Base-by-base conservation (phyloP, 371 early-diverging fungal genomes). In the Catenaria anguillulae region DNA sequence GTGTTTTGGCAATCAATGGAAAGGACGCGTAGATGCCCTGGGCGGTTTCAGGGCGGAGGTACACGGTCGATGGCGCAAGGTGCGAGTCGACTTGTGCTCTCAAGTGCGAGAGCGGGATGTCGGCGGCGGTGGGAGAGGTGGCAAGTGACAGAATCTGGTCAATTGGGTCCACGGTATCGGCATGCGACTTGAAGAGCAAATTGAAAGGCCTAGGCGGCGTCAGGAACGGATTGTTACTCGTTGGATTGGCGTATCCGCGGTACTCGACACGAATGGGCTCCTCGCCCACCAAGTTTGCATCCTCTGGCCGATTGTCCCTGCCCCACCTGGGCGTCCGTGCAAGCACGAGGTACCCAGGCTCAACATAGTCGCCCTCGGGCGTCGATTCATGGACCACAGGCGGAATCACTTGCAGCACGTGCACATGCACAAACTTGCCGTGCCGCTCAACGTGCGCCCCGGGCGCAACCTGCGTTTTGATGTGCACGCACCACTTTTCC, bases 1-100 rank as follows among this genome's bases (percentile, higher is more conserved):
- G 77, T 2, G 80, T 80, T 31, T 79, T 75, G 35, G 75, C 71
- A 0, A 81, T 73, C 48, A 79, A 74, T 37, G 77, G 79, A 68
- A 77, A 83, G 60, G 83, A 81, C 59, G 81, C 77, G 67, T 82
- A 85, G 2, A 85, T 80, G 2, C 86, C 86, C 62, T 85, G 86
- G 0, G 84, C 84, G 1, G 86, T 85, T 60, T 85, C 86, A 4
- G 84, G 86, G 13, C 86, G 77, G 31, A 85, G 73, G 58, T 77
- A 85, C 6, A 82, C 81, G 8, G 77, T 75, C 0, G 81, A 78
- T 8, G 67, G 68, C 55, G 23, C 79, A 68, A 60, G 65, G 61
- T 43, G 71, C 65, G 4, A 71, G 73, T 60, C 75, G 55, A 69
- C 80, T 67, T 50, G 71, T 48, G 63, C 75, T n/a, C n/a, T n/a